Evolutionary conservation across 1,284 basidiomycete species (phyloP).

Genomic region (Phenoliferia sp.): DNA sequence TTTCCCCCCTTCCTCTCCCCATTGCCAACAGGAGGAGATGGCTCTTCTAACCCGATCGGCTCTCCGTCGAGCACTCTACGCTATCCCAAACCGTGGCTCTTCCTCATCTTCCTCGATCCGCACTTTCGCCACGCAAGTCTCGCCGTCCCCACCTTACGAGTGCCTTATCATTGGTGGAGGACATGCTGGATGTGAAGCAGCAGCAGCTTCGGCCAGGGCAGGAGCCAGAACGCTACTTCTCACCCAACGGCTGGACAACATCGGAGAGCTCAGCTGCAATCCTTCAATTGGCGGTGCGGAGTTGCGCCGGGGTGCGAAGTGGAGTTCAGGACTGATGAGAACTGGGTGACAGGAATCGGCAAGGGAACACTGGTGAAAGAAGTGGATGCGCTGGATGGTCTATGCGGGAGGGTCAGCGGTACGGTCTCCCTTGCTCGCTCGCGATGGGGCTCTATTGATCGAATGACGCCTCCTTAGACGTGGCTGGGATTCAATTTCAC

Average conservation of each 20-base stretch:
- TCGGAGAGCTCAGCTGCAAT: conserved; percentile 86
- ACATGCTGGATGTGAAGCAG: conserved; percentile 86
- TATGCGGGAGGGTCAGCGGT: conserved; percentile 35
- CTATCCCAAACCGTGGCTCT: background rate
- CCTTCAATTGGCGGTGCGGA: conserved; percentile 60
- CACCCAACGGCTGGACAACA: conserved; percentile 70
- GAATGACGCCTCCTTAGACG: conserved; percentile 50
- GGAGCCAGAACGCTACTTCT: conserved; percentile 74
- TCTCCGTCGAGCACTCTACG: background rate
- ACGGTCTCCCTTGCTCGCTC: background rate
- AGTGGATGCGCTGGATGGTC: conserved; percentile 64
- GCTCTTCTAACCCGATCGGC: background rate
- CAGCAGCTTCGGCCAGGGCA: conserved; percentile 72
- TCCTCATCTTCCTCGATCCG: background rate
- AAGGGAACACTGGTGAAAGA: conserved; percentile 84
- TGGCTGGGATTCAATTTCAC: conserved; percentile 80
- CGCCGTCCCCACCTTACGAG: conserved; percentile 1
- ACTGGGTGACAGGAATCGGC: conserved; percentile 55
- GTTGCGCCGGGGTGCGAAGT: background rate
- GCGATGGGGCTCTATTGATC: background rate
- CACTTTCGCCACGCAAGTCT: background rate
- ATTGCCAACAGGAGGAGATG: too few species aligned
- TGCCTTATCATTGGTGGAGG: conserved; percentile 71
- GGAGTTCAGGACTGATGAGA: background rate
- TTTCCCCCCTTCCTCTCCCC: too few species aligned